These are phyloP conservation scores for Apiotrichum veenhuisii DNA, from an alignment of 1,284 basidiomycete species.

Conservation along the genomic window DNA sequence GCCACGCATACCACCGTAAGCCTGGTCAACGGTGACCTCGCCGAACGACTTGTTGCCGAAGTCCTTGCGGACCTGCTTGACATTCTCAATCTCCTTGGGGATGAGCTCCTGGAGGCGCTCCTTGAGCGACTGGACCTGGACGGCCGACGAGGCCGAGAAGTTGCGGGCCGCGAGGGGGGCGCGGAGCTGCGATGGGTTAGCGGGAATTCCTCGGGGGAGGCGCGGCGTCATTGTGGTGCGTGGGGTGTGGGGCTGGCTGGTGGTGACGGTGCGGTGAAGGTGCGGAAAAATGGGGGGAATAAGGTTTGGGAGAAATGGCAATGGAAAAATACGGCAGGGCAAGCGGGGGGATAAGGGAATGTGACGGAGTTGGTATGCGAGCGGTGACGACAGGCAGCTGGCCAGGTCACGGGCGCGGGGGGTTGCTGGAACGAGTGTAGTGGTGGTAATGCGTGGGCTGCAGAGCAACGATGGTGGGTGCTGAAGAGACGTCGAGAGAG, in stretches of 20 bases:
- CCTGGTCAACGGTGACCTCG: conserved; percentile 83
- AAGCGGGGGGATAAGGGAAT: no score
- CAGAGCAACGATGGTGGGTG: no score
- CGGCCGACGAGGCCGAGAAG: conserved; percentile 58
- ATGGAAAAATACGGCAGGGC: neutral
- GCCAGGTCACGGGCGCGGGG: no score
- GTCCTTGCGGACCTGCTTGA: conserved; percentile 74
- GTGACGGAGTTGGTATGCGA: no score
- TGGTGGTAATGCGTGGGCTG: no score
- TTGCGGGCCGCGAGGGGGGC: conserved; percentile 37
- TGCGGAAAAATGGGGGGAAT: neutral
- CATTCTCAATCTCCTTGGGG: conserved; percentile 80
- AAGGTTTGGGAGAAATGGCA: neutral
- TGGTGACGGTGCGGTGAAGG: neutral
- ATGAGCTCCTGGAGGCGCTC: conserved; percentile 87
- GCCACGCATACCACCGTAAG: conserved; percentile 86
- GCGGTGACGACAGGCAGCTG: neutral
- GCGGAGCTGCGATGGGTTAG: conserved; percentile 10
- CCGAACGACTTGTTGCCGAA: conserved; percentile 89
- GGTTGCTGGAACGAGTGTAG: no score
- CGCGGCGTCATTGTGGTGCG: no score
- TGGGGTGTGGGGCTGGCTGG: neutral
- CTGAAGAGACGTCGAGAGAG: no score
- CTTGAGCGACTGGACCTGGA: conserved; percentile 71
- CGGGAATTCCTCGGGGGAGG: neutral